Evolutionary conservation across 805 yeast genomes (phyloP), one percentile per base, ranked within the genome.

Genomic region (Maudiozyma turicensis): DNA sequence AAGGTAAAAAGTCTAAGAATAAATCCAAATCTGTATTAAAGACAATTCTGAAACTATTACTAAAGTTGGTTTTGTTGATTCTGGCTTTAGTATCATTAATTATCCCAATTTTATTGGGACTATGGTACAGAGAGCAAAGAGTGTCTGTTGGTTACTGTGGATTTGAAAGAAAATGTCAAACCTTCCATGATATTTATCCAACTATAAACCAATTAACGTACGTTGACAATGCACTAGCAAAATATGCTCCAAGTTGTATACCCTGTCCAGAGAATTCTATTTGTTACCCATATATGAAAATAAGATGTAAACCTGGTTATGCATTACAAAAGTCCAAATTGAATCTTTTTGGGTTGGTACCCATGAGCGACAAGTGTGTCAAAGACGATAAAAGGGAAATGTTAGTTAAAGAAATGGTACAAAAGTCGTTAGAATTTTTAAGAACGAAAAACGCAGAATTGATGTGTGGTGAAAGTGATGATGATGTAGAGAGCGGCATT

Each of bases 251-350:
- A 2, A 43, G 55, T 0, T 91, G 99, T 68, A 67, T 76, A 4
- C 77, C 77, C 29, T 91, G 98, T 61, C 97, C 98, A 1, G 76
- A 73, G 3, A 82, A 90, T 66, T 93, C 90, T 0, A 71, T 77
- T 38, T 91, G 98, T 66, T 79, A 74, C 54, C 77, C 80, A 28
- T 62, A 73, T 43, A 70, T 84, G 57, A 70, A 74, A 46, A 59
- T 86, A 8, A 80, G 75, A 49, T 91, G 99, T 66, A 81, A 78
- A 56, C 81, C 80, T 43, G 95, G 83, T 49, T 70, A 74, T 47
- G 82, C 83, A 13, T 72, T 76, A 53, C 68, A 77, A 39, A 48
- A 53, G 32, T 53, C 62, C 11, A 43, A 40, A 7, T 56, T 48
- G 44, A 54, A 55, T 44, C 60, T 79, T 33, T 71, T 74, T 50